A percentile compares a stretch with the other conserved stretches of the same genome.
Evolutionary conservation across 1,139 yeast genomes (phyloP).

Genomic region (Sugiyamaella castrensis): DNA sequence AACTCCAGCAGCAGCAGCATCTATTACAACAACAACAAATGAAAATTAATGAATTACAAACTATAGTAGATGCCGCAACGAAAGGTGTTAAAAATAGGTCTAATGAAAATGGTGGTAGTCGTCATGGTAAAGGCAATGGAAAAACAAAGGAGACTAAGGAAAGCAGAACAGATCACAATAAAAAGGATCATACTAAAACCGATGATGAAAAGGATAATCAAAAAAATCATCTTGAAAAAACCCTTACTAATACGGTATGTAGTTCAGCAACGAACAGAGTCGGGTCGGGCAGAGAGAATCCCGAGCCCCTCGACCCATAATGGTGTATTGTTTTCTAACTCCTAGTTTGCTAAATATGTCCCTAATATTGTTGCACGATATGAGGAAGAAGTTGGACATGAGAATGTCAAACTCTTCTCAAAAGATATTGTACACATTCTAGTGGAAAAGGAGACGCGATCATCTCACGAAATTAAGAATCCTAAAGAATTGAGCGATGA

Average conservation of each 20-base stretch:
- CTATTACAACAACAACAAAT: slow-evolving; percentile 1
- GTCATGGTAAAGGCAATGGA: too few species aligned
- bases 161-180: too few species aligned
- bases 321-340: slow-evolving; percentile 37
- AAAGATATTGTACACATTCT: slow-evolving; percentile 66
- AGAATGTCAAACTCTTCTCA: slow-evolving; percentile 72
- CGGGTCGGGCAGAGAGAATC: not conserved
- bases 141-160: too few species aligned
- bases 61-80: slow-evolving; percentile 12
- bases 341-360: slow-evolving; percentile 66
- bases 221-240: not conserved
- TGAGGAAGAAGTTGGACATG: slow-evolving; percentile 65
- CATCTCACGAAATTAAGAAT: slow-evolving; percentile 24
- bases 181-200: too few species aligned
- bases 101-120: too few species aligned
- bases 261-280: too few species aligned
- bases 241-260: not conserved
- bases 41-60: slow-evolving; percentile 15
- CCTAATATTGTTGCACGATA: slow-evolving; percentile 76
- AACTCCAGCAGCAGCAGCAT: slow-evolving; percentile 8
- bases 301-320: not conserved
- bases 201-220: not conserved
- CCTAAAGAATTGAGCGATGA: slow-evolving; percentile 56
- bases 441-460: slow-evolving; percentile 55
- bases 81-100: too few species aligned